These are phyloP conservation scores for Noccaea bulbosa DNA, from an alignment of 345 rosid species.

Conservation along the genomic window DNA sequence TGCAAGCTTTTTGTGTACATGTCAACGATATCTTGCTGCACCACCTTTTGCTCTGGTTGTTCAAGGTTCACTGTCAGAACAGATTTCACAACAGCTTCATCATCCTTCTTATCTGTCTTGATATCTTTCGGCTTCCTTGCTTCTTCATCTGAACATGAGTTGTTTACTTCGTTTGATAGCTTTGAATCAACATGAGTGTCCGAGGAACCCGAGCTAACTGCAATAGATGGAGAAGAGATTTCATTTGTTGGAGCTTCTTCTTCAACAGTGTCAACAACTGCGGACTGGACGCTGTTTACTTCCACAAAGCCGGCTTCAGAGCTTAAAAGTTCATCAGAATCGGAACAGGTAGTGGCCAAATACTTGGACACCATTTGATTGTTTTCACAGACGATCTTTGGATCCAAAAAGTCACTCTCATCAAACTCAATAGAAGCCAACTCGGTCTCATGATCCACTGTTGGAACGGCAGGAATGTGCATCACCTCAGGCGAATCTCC, in stretches of 20 bases:
- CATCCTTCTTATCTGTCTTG: constrained; percentile 33
- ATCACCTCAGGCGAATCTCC: constrained; percentile 87
- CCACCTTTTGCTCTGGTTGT: constrained; percentile 66
- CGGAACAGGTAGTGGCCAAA: constrained; percentile 59
- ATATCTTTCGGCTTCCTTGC: constrained; percentile 47
- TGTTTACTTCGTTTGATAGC: constrained; percentile 44
- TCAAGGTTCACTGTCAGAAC: constrained; percentile 57
- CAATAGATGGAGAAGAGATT: constrained; percentile 67
- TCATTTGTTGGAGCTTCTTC: constrained; percentile 66
- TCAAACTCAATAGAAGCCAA: constrained; percentile 59
- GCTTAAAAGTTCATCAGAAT: constrained; percentile 56
- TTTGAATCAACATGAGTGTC: constrained; percentile 53
- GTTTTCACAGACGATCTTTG: constrained; percentile 81
- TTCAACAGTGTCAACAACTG: constrained; percentile 45
- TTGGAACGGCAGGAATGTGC: constrained; percentile 52
- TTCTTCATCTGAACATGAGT: constrained; percentile 46
- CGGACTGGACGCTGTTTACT: constrained; percentile 52
- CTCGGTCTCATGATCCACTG: constrained; percentile 45
- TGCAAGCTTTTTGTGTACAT: constrained; percentile 99
- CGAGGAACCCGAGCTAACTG: constrained; percentile 39
- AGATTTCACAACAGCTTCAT: constrained; percentile 56
- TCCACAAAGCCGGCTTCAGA: constrained; percentile 49
- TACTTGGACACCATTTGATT: constrained; percentile 94
- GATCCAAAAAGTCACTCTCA: constrained; percentile 87
- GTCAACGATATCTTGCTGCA: constrained; percentile 94